Evolutionary conservation across 2,329 filamentous ascomycete species (phyloP).

Genomic region (Pseudocercospora fijiensis): DNA sequence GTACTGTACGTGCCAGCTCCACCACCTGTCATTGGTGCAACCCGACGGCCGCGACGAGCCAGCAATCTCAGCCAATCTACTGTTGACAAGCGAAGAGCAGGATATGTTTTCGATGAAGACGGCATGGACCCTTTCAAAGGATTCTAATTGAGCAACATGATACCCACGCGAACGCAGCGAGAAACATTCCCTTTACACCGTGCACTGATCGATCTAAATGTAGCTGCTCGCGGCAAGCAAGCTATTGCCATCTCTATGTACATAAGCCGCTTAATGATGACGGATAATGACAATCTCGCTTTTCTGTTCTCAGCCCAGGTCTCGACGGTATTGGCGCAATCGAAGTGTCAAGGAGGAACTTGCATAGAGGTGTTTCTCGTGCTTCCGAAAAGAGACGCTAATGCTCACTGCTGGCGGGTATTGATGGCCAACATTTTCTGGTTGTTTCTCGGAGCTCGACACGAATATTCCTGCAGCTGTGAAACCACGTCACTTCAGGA

Average conservation of each 20-base stretch:
- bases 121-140: constrained; percentile 40
- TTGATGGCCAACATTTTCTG: not conserved
- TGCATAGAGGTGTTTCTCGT: not conserved
- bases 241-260: constrained; percentile 10
- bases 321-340: not conserved
- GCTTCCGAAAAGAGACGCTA: not conserved
- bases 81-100: constrained; percentile 34
- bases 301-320: constrained; percentile 2
- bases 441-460: not conserved
- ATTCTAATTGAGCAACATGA: constrained; percentile 29
- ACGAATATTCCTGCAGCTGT: not conserved
- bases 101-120: constrained; percentile 39
- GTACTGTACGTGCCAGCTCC: constrained; percentile 36
- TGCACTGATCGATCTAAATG: not conserved
- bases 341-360: not conserved
- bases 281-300: not conserved
- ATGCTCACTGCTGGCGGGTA: not conserved
- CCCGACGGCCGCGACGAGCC: constrained; percentile 27
- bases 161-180: constrained; percentile 8
- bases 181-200: not conserved
- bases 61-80: constrained; percentile 35
- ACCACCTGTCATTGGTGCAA: constrained; percentile 23
- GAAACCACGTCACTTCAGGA: not conserved
- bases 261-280: constrained; percentile 12
- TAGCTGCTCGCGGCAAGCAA: constrained; percentile 8